These are phyloP conservation scores for Naumovozyma baii DNA, from an alignment of 805 yeast species.

Conservation along the genomic window DNA sequence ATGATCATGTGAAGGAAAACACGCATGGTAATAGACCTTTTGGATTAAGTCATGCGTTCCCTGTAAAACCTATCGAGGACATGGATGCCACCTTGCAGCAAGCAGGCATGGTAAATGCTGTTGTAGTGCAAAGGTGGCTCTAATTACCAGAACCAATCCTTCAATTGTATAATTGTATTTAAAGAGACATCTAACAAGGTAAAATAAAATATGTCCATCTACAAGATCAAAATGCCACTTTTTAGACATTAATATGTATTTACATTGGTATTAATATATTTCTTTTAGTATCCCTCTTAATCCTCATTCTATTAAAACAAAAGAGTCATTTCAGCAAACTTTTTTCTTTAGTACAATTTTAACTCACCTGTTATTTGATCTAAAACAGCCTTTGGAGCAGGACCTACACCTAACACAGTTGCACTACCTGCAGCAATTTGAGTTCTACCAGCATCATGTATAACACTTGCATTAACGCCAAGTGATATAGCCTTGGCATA, in stretches of 20 bases:
- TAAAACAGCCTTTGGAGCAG: slow-evolving; percentile 76
- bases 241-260: too few relatives aligned
- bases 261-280: not conserved
- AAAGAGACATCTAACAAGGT: not conserved
- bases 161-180: too few relatives aligned
- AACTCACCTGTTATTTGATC: slow-evolving; percentile 77
- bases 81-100: slow-evolving; percentile 49
- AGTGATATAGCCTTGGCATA: slow-evolving; percentile 73
- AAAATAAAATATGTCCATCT: not conserved
- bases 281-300: too few relatives aligned
- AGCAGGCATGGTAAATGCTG: slow-evolving; percentile 73
- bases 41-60: slow-evolving; percentile 70
- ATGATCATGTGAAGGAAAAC: slow-evolving; percentile 52
- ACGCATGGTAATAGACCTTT: slow-evolving; percentile 43
- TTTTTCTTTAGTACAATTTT: slow-evolving; percentile 47
- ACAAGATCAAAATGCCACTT: too few relatives aligned
- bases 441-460: slow-evolving; percentile 95
- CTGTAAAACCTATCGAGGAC: slow-evolving; percentile 62
- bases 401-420: slow-evolving; percentile 94
- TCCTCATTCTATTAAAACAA: too few relatives aligned
- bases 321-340: too few relatives aligned
- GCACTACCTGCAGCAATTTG: slow-evolving; percentile 95
- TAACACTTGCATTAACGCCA: slow-evolving; percentile 69
- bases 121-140: slow-evolving; percentile 82
- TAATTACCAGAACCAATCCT: too few relatives aligned